Evolutionary conservation across 1,284 basidiomycete genomes (phyloP).

Genomic region (Ustilago loliicola): DNA sequence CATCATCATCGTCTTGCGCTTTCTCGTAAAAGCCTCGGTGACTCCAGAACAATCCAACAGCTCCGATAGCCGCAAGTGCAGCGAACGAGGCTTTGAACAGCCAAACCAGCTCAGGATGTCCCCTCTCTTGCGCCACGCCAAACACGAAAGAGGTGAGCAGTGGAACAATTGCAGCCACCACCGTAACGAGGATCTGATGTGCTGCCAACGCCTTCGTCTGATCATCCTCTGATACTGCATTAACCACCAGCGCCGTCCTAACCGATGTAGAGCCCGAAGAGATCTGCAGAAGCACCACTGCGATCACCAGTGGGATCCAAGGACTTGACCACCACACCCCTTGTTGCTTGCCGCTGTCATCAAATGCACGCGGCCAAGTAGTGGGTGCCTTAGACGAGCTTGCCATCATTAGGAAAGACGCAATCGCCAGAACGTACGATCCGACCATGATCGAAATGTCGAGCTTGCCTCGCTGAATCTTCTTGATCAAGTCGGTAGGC

Average conservation of each 20-base stretch:
- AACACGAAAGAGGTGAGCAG: conserved; percentile 57
- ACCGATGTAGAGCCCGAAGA: conserved; percentile 57
- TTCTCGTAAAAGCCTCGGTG: conserved; percentile 52
- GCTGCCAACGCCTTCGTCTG: conserved; percentile 61
- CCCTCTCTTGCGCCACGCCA: conserved; percentile 50
- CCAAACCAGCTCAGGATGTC: conserved; percentile 59
- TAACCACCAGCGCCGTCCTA: conserved; percentile 59
- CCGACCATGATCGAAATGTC: conserved; percentile 56
- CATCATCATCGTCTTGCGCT: conserved; percentile 42
- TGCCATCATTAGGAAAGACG: conserved; percentile 47
- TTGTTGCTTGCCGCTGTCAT: neutral
- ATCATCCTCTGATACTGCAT: conserved; percentile 53
- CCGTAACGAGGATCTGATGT: conserved; percentile 61
- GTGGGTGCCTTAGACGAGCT: conserved; percentile 40
- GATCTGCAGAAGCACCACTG: conserved; percentile 56
- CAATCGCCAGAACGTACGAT: conserved; percentile 31
- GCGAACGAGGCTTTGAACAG: conserved; percentile 56
- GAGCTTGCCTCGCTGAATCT: conserved; percentile 57
- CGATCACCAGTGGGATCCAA: conserved; percentile 52
- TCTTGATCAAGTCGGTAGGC: conserved; percentile 51
- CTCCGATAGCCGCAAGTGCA: conserved; percentile 36
- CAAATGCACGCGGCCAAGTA: conserved; percentile 4
- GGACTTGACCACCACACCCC: conserved; percentile 41
- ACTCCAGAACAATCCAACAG: conserved; percentile 47
- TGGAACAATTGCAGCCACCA: conserved; percentile 57